Conservation (phyloP, 805 yeast genomes). For the Hanseniaspora valbyensis region DNA sequence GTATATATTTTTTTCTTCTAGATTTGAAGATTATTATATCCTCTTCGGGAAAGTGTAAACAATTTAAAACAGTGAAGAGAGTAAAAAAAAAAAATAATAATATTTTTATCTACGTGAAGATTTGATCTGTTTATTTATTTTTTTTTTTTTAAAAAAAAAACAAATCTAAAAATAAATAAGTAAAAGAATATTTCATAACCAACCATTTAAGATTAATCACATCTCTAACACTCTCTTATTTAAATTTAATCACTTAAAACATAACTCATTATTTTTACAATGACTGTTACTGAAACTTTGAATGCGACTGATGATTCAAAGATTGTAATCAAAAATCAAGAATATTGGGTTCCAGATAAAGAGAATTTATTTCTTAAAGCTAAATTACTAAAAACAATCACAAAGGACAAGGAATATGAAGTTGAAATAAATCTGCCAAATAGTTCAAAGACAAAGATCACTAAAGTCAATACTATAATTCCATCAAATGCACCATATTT, state of each 20-base stretch:
- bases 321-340: conserved; percentile 20
- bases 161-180: too few species aligned
- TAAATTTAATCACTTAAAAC: too few species aligned
- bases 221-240: too few species aligned
- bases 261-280: too few species aligned
- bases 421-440: conserved; percentile 17
- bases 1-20: too few species aligned
- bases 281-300: not conserved
- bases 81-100: too few species aligned
- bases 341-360: conserved; percentile 70
- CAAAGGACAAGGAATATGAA: conserved; percentile 34
- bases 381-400: conserved; percentile 22
- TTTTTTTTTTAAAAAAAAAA: too few species aligned
- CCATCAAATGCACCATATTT: conserved; percentile 74
- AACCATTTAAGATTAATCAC: too few species aligned
- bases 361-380: conserved; percentile 50
- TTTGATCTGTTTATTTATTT: too few species aligned
- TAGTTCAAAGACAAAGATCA: not conserved
- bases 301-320: not conserved
- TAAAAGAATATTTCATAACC: too few species aligned
- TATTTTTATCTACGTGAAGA: too few species aligned
- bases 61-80: not conserved
- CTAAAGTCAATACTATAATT: conserved; percentile 12
- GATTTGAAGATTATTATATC: too few species aligned
- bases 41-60: not conserved